A percentile compares a stretch with the other conserved stretches of the same genome.
phyloP scores from a whole-genome alignment of 78 protist genomes.

The Creolimax fragrantissima region DNA sequence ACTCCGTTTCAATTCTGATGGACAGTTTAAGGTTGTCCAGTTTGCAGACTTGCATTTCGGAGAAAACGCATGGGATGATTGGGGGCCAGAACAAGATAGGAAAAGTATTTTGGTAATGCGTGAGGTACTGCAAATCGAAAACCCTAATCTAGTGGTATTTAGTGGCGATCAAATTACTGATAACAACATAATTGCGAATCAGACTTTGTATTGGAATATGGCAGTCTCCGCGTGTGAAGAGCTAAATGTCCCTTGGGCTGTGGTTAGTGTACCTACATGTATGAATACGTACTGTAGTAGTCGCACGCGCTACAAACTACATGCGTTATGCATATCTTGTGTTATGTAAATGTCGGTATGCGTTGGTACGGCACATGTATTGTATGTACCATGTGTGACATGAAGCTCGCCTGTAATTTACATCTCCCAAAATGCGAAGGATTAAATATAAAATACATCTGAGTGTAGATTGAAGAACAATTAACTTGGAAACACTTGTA shows the following conservation, averaged over 20 bases:
- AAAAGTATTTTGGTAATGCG: background rate
- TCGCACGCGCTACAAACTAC: no score
- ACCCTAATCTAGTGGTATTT: conserved; percentile 12
- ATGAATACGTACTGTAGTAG: no score
- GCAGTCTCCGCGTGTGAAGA: background rate
- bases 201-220: conserved; percentile 1
- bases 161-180: conserved; percentile 25
- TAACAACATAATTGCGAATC: conserved; percentile 11
- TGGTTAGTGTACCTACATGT: background rate
- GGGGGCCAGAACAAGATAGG: conserved; percentile 26
- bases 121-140: background rate
- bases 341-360: no score
- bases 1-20: background rate
- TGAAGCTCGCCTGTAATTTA: no score
- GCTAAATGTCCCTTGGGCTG: background rate
- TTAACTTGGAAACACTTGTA: no score
- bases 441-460: background rate
- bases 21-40: conserved; percentile 14
- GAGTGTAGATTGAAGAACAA: background rate
- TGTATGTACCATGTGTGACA: no score
- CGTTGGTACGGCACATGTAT: no score
- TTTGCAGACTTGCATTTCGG: conserved; percentile 29
- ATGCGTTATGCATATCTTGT: no score
- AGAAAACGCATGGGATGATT: background rate
- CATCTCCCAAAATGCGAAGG: no score